Conservation (phyloP, 768 basidiomycete genomes). For the Phaffia australis region DNA sequence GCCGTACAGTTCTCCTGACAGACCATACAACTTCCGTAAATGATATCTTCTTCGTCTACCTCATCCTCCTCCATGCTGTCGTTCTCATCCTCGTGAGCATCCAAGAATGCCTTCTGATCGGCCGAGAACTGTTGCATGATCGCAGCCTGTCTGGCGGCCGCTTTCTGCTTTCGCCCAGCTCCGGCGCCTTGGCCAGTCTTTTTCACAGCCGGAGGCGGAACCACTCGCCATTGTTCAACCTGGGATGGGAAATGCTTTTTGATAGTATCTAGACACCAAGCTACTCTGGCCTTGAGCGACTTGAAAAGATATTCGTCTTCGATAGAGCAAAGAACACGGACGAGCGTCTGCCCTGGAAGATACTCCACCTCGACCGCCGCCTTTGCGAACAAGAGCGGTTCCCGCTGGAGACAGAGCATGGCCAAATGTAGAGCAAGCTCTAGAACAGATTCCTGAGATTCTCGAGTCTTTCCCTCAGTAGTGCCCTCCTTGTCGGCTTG, state of each 20-base stretch:
- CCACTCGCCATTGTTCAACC: constrained; percentile 47
- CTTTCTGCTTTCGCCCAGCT: constrained; percentile 22
- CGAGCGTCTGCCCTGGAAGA: constrained; percentile 41
- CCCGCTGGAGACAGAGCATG: constrained; percentile 73
- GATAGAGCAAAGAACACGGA: constrained; percentile 62
- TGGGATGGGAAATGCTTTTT: constrained; percentile 49
- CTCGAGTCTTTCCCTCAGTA: constrained; percentile 27
- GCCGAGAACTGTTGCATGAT: constrained; percentile 95
- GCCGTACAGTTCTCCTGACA: constrained; percentile 86
- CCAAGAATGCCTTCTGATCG: constrained; percentile 74
- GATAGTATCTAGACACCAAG: constrained; percentile 63
- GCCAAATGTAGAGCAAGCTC: constrained; percentile 78
- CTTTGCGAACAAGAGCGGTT: constrained; percentile 51
- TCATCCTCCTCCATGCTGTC: constrained; percentile 43
- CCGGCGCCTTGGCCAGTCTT: constrained; percentile 22
- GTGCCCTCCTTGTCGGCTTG: constrained; percentile 48
- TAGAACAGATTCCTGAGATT: constrained; percentile 49
- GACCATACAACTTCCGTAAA: constrained; percentile 87
- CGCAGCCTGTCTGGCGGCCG: constrained; percentile 57
- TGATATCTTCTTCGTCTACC: constrained; percentile 40
- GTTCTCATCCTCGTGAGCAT: constrained; percentile 51
- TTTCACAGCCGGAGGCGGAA: constrained; percentile 28
- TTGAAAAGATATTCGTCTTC: constrained; percentile 65
- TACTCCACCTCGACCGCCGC: constrained; percentile 32
- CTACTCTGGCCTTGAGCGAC: constrained; percentile 56